Percentiles rank a stretch among this genome's conserved stretches.
phyloP scores from a whole-genome alignment of 352 stramenopile species.

The Phytophthora lateralis region DNA sequence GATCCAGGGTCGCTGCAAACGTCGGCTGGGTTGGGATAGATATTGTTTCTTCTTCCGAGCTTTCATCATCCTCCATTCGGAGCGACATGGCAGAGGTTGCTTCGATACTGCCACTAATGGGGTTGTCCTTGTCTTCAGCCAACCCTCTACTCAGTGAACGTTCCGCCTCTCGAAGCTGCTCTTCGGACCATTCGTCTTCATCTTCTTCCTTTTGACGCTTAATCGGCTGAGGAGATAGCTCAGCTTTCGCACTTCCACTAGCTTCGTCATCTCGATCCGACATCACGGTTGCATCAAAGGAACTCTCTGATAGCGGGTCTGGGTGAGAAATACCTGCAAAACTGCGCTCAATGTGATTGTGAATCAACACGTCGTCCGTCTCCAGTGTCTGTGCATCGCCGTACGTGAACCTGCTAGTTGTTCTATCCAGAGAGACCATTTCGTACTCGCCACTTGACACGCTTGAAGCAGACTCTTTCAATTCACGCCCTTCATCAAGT shows the following conservation, averaged over 20 bases:
- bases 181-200: constrained; percentile 22
- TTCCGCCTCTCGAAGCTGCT: constrained; percentile 29
- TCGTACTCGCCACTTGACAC: background rate
- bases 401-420: background rate
- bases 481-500: constrained; percentile 1
- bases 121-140: background rate
- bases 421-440: background rate
- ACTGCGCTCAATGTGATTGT: background rate
- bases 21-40: constrained; percentile 1
- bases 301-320: constrained; percentile 17
- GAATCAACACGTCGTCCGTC: constrained; percentile 10
- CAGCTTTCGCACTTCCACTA: background rate
- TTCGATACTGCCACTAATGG: background rate
- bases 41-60: constrained; percentile 30
- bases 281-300: constrained; percentile 13
- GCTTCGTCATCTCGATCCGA: constrained; percentile 15
- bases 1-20: constrained; percentile 9
- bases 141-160: background rate
- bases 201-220: constrained; percentile 14
- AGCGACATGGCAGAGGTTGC: background rate
- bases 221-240: background rate
- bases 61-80: constrained; percentile 6
- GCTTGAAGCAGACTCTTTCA: constrained; percentile 11
- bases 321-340: background rate
- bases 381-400: background rate